A percentile compares a stretch with the other conserved stretches of the same genome.
phyloP scores from a whole-genome alignment of 140 eudicot species.

The Stevia rebaudiana region DNA sequence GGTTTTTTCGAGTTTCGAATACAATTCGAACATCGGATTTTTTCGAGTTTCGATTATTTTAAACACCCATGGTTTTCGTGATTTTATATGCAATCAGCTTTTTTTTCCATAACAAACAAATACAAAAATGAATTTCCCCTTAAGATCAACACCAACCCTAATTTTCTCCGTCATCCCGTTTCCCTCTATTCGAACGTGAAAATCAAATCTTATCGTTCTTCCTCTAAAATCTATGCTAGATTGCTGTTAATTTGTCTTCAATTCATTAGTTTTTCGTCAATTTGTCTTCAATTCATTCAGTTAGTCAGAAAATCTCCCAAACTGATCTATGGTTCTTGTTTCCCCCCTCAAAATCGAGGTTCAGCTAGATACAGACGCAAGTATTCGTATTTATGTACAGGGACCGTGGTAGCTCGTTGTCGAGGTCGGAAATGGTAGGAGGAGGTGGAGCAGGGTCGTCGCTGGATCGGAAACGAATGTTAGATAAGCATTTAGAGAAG shows the following conservation, averaged over 20 bases:
- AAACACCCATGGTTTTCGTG: no score
- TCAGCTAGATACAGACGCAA: background rate
- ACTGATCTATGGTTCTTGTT: background rate
- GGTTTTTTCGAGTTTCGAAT: no score
- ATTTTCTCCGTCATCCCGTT: constrained; percentile 33
- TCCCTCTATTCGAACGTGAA: constrained; percentile 1
- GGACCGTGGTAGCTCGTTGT: constrained; percentile 49
- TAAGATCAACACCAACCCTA: constrained; percentile 22
- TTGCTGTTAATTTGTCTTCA: constrained; percentile 4
- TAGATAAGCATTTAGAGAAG: constrained; percentile 10
- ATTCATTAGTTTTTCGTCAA: constrained; percentile 19
- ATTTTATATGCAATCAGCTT: no score
- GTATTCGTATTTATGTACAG: constrained; percentile 35
- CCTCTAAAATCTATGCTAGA: constrained; percentile 8
- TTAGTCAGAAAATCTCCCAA: background rate
- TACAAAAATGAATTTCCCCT: no score
- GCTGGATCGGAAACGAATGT: constrained; percentile 12
- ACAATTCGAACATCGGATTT: no score
- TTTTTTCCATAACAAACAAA: no score
- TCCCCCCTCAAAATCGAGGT: constrained; percentile 1
- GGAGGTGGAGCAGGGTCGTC: background rate
- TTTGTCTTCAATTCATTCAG: constrained; percentile 5
- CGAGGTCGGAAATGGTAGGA: constrained; percentile 33
- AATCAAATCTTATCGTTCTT: background rate
- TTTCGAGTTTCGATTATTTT: no score